Evolutionary conservation across 2,329 filamentous ascomycete genomes (phyloP), one percentile per base, ranked within the genome.

Genomic region (Ophiostoma ips): DNA sequence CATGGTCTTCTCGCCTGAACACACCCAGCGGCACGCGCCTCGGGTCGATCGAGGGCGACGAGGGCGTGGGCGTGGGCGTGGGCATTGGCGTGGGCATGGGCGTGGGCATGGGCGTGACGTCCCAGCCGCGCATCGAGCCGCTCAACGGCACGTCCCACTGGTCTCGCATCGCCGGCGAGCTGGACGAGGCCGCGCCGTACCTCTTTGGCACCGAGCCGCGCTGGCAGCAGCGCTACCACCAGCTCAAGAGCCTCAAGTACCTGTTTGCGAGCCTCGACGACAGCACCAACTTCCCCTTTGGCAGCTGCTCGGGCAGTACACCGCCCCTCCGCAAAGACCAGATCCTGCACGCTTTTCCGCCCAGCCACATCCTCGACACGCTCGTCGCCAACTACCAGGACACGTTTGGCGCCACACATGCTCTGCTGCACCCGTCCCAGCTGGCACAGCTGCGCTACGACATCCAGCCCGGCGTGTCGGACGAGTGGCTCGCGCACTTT

Each of bases 401-500:
- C n/a, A 55, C 55, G 11, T 58, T 58, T 31, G 59, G 60, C 37
- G 52, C 57, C 11, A 60, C 58, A 2, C 59, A 61, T 46, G 46
- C 54, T 7, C 55, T 61, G 3, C 48, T 61, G 10, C 56, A 59
- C 35, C 55, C 52, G 6, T 15, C 44, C 2, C 54, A 58, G 43
- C 24, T 28, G 24, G 4, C 24, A 8, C 24, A 28, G 24, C 57
- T 61, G 28, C 53, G 49, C 28, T 46, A 56, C 3, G 58, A 61
- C 33, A 24, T 60, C 13, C 50, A 50, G 9, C 36, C 37, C 15
- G 18, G 52, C 36, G 48, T 53, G 10, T 35, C 52, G 1, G 57
- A 61, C 21, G 57, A 50, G 28, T 59, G 57, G 58, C 54, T 60
- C 5, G 53, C 58, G 1, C 58, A 61, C 48, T 52, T 62, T 9